Evolutionary conservation across 768 basidiomycete genomes (phyloP).

Genomic region (Leccinellum rugosiceps): DNA sequence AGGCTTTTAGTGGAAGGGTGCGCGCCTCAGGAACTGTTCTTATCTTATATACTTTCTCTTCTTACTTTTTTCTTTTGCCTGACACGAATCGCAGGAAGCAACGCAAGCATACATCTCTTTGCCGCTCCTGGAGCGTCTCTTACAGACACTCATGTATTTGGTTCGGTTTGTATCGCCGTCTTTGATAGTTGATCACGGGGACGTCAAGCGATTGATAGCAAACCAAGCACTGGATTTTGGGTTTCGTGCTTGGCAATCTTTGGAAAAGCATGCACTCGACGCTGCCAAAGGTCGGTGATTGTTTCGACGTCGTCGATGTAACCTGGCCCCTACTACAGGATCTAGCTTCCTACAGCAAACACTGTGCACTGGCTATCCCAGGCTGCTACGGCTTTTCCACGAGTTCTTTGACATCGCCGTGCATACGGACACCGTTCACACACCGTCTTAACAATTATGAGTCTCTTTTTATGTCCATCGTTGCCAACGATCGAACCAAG

Average conservation of each 20-base stretch:
- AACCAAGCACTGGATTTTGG: conserved; percentile 93
- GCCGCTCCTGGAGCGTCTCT: conserved; percentile 87
- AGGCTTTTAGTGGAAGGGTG: conserved; percentile 93
- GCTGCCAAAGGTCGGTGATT: conserved; percentile 62
- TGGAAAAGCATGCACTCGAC: conserved; percentile 83
- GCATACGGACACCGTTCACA: conserved; percentile 93
- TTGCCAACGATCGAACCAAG: conserved; percentile 37
- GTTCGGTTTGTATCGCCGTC: conserved; percentile 52
- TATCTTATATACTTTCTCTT: too few species aligned
- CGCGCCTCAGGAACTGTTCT: conserved; percentile 33
- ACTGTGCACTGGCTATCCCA: conserved; percentile 81
- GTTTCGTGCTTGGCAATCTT: conserved; percentile 67
- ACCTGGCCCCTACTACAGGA: conserved; percentile 41
- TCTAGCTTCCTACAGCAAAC: conserved; percentile 92
- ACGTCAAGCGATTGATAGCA: conserved; percentile 78
- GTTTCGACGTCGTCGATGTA: background rate
- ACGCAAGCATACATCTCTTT: conserved; percentile 89
- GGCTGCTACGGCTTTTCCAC: conserved; percentile 86
- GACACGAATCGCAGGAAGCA: conserved; percentile 66
- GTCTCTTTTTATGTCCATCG: conserved; percentile 5
- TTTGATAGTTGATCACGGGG: conserved; percentile 1
- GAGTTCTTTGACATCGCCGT: conserved; percentile 96
- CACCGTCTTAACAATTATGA: conserved; percentile 79
- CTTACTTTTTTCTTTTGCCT: background rate
- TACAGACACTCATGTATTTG: conserved; percentile 78